Conservation (phyloP, 805 yeast species). For the Candida coleopterorum region DNA sequence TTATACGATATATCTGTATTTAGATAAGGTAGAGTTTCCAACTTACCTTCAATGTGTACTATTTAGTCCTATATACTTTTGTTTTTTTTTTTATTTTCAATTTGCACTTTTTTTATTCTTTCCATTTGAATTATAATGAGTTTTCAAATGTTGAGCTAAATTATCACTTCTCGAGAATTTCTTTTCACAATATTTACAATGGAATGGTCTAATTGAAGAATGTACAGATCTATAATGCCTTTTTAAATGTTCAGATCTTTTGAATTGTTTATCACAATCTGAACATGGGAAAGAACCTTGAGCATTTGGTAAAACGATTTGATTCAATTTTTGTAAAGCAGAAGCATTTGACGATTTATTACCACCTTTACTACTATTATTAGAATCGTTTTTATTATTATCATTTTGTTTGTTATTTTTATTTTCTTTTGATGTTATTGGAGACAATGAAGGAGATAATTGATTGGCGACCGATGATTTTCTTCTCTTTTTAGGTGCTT, state of each 20-base stretch:
- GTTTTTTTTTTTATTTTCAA: too few species aligned
- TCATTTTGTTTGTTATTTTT: too few species aligned
- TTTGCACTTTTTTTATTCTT: constrained; percentile 5
- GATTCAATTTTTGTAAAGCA: background rate
- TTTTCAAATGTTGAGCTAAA: constrained; percentile 41
- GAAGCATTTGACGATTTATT: background rate
- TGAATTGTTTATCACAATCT: constrained; percentile 39
- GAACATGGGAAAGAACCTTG: constrained; percentile 33
- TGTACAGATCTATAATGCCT: constrained; percentile 41
- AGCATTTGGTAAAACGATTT: constrained; percentile 2
- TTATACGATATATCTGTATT: too few species aligned
- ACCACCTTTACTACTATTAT: background rate
- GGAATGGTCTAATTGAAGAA: constrained; percentile 41
- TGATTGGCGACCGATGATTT: constrained; percentile 3
- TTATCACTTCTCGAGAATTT: constrained; percentile 40
- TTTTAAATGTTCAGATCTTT: constrained; percentile 40
- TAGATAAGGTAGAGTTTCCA: too few species aligned
- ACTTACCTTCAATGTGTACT: too few species aligned
- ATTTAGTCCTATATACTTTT: too few species aligned
- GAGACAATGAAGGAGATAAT: constrained; percentile 1
- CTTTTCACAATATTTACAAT: constrained; percentile 42
- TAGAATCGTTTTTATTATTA: too few species aligned
- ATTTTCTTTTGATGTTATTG: constrained; percentile 5
- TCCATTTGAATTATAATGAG: constrained; percentile 22
- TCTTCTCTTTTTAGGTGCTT: constrained; percentile 7